A percentile compares a stretch with the other conserved stretches of the same genome.
Conservation (phyloP, 345 rosid species). For the Gossypium stocksii region DNA sequence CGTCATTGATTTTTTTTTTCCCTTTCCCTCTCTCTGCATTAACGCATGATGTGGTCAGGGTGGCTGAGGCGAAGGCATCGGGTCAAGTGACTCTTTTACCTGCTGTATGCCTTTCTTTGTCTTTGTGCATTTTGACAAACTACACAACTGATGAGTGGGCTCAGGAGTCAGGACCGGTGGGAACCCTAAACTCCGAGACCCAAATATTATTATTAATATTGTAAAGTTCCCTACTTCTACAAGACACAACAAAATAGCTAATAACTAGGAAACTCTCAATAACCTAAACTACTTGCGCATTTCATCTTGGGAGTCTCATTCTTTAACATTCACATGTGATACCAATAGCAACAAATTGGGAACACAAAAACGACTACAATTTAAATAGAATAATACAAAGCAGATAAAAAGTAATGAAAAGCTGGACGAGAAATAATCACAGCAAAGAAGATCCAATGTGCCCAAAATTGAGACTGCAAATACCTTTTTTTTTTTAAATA, state of each 20-base stretch:
- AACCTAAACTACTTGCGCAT: not conserved
- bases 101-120: not conserved
- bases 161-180: not conserved
- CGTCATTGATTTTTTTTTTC: not conserved
- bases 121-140: conserved; percentile 4
- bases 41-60: not conserved
- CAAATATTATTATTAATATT: not conserved
- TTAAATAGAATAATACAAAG: not conserved
- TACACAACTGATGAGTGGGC: not conserved
- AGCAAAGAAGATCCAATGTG: conserved; percentile 13
- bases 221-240: not conserved
- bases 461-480: conserved; percentile 11
- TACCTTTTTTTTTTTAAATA: not conserved
- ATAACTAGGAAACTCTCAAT: conserved; percentile 16
- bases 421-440: conserved; percentile 1
- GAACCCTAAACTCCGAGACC: not conserved
- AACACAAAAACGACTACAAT: conserved; percentile 16
- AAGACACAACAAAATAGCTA: conserved; percentile 18
- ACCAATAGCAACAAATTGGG: conserved; percentile 30
- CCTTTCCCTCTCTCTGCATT: not conserved
- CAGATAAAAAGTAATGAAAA: conserved; percentile 5
- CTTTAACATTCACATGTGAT: conserved; percentile 31
- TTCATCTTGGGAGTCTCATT: conserved; percentile 15
- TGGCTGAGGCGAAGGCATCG: not conserved
- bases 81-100: not conserved